phyloP scores from a whole-genome alignment of 2,329 filamentous ascomycete species.

The Seiridium unicorne region DNA sequence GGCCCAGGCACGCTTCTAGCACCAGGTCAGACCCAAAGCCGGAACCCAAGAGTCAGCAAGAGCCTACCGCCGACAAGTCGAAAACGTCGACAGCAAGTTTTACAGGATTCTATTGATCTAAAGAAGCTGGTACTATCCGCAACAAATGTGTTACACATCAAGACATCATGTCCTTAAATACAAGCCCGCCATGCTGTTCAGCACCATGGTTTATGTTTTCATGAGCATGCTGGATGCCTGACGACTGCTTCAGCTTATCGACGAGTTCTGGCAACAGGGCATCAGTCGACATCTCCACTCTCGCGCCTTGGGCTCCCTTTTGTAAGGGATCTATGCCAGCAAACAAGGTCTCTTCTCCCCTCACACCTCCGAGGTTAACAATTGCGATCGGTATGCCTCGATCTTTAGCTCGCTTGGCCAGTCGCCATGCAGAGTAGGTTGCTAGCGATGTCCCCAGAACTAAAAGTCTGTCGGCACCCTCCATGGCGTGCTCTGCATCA shows the following conservation, averaged over 20 bases:
- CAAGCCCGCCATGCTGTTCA: conserved; percentile 27
- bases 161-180: conserved; percentile 62
- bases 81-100: conserved; percentile 27
- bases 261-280: conserved; percentile 57
- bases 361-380: conserved; percentile 81
- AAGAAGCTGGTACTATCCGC: conserved; percentile 15
- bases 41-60: conserved; percentile 12
- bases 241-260: conserved; percentile 41
- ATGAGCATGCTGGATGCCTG: conserved; percentile 11
- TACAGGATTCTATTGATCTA: conserved; percentile 49
- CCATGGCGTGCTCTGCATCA: conserved; percentile 76
- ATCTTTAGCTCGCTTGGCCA: conserved; percentile 81
- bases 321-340: conserved; percentile 50
- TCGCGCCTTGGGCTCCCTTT: conserved; percentile 49
- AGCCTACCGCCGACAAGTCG: conserved; percentile 7
- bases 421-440: conserved; percentile 90
- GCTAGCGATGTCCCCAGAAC: conserved; percentile 88
- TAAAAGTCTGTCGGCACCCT: conserved; percentile 71
- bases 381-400: conserved; percentile 83
- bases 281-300: conserved; percentile 58
- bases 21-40: conserved; percentile 18
- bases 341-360: conserved; percentile 76
- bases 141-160: conserved; percentile 26
- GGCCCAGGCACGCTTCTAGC: conserved; percentile 29
- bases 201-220: conserved; percentile 17